phyloP scores from a whole-genome alignment of 345 rosid species.

The Jatropha curcas region DNA sequence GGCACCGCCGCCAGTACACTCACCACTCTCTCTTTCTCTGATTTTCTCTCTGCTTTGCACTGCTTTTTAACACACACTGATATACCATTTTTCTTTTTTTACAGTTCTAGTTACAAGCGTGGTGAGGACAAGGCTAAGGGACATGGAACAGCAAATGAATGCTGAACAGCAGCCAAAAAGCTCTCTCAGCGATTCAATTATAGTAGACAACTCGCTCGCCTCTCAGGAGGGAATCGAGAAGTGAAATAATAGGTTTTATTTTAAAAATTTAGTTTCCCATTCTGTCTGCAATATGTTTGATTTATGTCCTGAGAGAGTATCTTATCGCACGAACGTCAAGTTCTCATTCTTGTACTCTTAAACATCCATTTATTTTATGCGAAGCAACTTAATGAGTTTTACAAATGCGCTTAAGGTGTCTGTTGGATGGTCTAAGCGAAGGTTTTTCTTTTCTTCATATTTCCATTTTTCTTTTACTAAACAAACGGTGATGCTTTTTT shows the following conservation, averaged over 20 bases:
- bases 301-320: not conserved
- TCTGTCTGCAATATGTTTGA: constrained; percentile 7
- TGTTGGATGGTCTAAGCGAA: too few relatives aligned
- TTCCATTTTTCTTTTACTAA: too few relatives aligned
- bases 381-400: too few relatives aligned
- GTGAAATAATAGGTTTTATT: not conserved
- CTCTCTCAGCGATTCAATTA: not conserved
- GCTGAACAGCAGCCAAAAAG: not conserved
- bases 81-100: not conserved
- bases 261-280: not conserved
- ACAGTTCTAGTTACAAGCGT: constrained; percentile 9
- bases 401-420: too few relatives aligned
- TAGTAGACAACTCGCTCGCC: not conserved
- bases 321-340: not conserved
- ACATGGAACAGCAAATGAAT: constrained; percentile 18
- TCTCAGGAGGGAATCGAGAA: not conserved
- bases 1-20: constrained; percentile 20
- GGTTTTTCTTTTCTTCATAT: too few relatives aligned
- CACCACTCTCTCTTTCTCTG: not conserved
- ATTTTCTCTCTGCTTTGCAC: not conserved
- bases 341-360: too few relatives aligned
- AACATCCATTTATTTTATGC: too few relatives aligned
- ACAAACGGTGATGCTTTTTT: too few relatives aligned
- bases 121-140: constrained; percentile 9
- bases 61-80: not conserved